Conservation (phyloP, 495 filamentous ascomycete species). For the Penicillium canescens region DNA sequence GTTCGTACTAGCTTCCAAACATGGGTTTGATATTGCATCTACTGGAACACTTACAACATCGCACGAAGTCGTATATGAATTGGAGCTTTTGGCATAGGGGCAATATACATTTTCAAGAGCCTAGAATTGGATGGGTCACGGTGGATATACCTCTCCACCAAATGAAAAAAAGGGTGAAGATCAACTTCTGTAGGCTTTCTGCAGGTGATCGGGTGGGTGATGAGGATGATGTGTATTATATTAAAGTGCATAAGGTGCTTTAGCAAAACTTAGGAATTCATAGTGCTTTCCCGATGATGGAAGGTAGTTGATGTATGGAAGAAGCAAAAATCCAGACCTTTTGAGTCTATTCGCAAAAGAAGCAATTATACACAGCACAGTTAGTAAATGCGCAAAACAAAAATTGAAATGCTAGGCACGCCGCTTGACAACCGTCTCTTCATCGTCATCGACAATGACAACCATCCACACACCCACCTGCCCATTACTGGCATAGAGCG, state of each 20-base stretch:
- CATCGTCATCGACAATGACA: slow-evolving; percentile 54
- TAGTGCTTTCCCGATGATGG: too few relatives aligned
- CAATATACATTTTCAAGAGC: slow-evolving; percentile 1
- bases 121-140: too few relatives aligned
- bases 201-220: too few relatives aligned
- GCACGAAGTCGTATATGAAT: slow-evolving; percentile 15
- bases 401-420: background rate
- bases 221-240: too few relatives aligned
- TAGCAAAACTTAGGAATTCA: too few relatives aligned
- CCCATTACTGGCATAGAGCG: slow-evolving; percentile 55
- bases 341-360: background rate
- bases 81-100: slow-evolving; percentile 15
- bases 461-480: slow-evolving; percentile 64
- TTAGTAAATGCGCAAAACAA: background rate
- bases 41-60: background rate
- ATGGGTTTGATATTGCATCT: too few relatives aligned
- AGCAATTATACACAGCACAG: background rate
- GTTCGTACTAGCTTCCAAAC: background rate
- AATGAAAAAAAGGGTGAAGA: too few relatives aligned
- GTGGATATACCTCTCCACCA: too few relatives aligned
- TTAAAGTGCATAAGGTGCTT: too few relatives aligned
- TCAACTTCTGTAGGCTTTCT: too few relatives aligned
- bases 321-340: background rate
- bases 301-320: too few relatives aligned
- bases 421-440: slow-evolving; percentile 13